These are phyloP conservation scores for Apophysomyces sp. DNA, from an alignment of 371 early-diverging fungal genomes.

Conservation along the genomic window DNA sequence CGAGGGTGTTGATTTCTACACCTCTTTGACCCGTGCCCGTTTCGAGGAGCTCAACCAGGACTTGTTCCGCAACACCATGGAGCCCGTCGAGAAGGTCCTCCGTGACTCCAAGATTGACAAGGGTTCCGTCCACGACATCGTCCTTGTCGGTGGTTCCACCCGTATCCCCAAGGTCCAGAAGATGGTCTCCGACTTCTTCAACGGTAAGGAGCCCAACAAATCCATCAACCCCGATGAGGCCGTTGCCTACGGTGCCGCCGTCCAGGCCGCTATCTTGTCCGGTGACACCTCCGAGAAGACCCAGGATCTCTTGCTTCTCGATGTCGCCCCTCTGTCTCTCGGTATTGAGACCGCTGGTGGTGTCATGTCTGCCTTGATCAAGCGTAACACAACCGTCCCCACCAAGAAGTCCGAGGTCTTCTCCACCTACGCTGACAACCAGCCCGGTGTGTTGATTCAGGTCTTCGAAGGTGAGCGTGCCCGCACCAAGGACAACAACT, in stretches of 20 bases:
- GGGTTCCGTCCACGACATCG: conserved; percentile 88
- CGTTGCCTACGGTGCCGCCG: conserved; percentile 99
- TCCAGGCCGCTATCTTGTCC: conserved; percentile 93
- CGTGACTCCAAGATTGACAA: conserved; percentile 93
- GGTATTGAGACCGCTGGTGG: conserved; percentile 90
- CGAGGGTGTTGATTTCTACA: conserved; percentile 92
- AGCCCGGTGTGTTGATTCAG: conserved; percentile 82
- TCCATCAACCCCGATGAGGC: conserved; percentile 99
- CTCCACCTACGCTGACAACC: conserved; percentile 89
- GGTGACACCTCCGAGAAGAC: conserved; percentile 93
- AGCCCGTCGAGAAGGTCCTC: conserved; percentile 95
- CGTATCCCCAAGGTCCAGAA: conserved; percentile 99
- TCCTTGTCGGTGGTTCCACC: conserved; percentile 98
- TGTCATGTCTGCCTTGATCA: conserved; percentile 62
- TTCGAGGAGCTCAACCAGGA: conserved; percentile 97
- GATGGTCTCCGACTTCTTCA: conserved; percentile 97
- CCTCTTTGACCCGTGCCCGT: conserved; percentile 94
- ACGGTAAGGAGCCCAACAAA: conserved; percentile 97
- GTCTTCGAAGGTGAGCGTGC: conserved; percentile 88
- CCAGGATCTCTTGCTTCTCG: conserved; percentile 72
- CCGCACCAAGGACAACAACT: conserved; percentile 83
- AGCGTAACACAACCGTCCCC: conserved; percentile 85
- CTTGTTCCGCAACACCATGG: conserved; percentile 92
- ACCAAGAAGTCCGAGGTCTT: conserved; percentile 82
- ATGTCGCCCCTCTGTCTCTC: conserved; percentile 82